Evolutionary conservation across 2,329 filamentous ascomycete genomes (phyloP).

Genomic region (Stagonosporopsis rhizophila): DNA sequence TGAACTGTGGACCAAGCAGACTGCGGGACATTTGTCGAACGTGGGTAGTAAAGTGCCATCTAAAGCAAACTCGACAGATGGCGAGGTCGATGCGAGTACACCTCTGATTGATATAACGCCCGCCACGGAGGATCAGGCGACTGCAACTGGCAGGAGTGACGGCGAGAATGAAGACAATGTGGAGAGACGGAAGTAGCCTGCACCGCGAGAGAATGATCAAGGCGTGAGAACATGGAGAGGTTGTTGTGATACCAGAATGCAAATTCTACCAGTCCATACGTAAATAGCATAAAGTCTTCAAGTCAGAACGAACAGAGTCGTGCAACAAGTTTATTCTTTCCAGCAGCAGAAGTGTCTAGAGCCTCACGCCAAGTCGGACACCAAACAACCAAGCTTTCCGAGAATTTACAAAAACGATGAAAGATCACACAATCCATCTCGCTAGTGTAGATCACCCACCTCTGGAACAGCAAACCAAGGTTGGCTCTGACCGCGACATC

Average conservation of each 20-base stretch:
- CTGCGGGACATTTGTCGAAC: conserved; percentile 35
- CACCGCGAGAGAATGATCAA: not conserved
- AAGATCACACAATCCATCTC: not conserved
- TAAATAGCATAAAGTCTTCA: not conserved
- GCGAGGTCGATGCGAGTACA: conserved; percentile 13
- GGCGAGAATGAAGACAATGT: conserved; percentile 11
- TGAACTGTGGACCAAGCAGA: conserved; percentile 90
- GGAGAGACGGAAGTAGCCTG: conserved; percentile 22
- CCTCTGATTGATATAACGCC: conserved; percentile 37
- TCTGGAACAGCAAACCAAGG: not conserved
- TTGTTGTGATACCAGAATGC: not conserved
- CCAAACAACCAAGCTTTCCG: conserved; percentile 1
- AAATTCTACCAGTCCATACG: not conserved
- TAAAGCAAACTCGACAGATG: conserved; percentile 26
- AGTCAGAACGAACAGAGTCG: not conserved
- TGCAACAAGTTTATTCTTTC: not conserved
- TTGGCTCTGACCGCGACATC: not conserved
- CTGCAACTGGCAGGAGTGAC: conserved; percentile 21
- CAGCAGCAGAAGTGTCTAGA: not conserved
- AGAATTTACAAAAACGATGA: conserved; percentile 1
- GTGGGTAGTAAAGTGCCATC: conserved; percentile 26
- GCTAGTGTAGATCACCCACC: conserved; percentile 4
- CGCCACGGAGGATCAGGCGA: conserved; percentile 29
- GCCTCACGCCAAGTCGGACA: conserved; percentile 1
- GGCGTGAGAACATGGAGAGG: not conserved